Evolutionary conservation across 805 yeast species (phyloP).

Genomic region (Teunomyces stri): DNA sequence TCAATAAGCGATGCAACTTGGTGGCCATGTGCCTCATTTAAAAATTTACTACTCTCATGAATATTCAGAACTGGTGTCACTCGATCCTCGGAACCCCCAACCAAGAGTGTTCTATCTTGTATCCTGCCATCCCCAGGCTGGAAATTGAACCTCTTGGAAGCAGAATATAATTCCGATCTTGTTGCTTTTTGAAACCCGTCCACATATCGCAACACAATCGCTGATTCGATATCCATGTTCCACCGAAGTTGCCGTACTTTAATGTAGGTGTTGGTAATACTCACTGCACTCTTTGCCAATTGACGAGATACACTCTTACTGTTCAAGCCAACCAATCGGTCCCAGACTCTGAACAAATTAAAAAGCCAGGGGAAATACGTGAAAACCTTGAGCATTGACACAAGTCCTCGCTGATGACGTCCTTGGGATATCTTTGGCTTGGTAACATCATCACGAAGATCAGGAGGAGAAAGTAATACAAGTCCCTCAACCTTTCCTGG

Average conservation of each 20-base stretch:
- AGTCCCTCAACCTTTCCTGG: conserved; percentile 44
- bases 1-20: conserved; percentile 33
- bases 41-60: conserved; percentile 26
- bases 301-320: conserved; percentile 62
- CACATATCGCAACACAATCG: conserved; percentile 52
- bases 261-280: conserved; percentile 28
- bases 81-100: conserved; percentile 58
- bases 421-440: conserved; percentile 4
- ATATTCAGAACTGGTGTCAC: conserved; percentile 50
- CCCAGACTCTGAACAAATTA: conserved; percentile 54
- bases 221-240: conserved; percentile 63
- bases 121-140: conserved; percentile 28
- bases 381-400: conserved; percentile 26
- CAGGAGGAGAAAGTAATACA: conserved; percentile 51
- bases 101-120: conserved; percentile 47
- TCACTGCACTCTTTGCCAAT: conserved; percentile 22
- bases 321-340: conserved; percentile 59
- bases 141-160: conserved; percentile 36
- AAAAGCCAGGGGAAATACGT: conserved; percentile 45
- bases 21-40: conserved; percentile 19
- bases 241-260: conserved; percentile 62
- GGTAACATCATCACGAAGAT: conserved; percentile 22
- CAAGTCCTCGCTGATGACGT: conserved; percentile 5
- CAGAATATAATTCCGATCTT: conserved; percentile 41
- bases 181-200: conserved; percentile 47